A percentile compares a stretch with the other conserved stretches of the same genome.
These are phyloP conservation scores for Trifolium dubium DNA, from an alignment of 306 rosid genomes.

Conservation along the genomic window DNA sequence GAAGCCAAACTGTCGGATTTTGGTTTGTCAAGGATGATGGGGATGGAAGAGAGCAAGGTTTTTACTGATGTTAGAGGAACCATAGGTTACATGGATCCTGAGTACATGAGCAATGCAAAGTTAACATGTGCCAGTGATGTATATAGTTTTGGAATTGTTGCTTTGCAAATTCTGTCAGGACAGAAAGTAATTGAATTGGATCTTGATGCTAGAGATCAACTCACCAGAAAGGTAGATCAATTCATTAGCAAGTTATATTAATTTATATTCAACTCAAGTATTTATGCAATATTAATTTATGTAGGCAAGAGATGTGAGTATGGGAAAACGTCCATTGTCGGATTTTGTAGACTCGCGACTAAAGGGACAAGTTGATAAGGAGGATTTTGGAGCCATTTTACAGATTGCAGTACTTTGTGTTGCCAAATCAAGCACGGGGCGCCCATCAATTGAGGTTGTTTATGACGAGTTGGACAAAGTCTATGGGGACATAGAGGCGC, in stretches of 20 bases:
- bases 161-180: conserved; percentile 81
- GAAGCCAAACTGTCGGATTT: conserved; percentile 90
- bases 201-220: conserved; percentile 85
- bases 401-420: conserved; percentile 80
- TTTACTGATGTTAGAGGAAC: conserved; percentile 91
- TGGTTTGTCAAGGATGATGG: conserved; percentile 79
- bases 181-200: conserved; percentile 81
- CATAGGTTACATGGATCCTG: conserved; percentile 96
- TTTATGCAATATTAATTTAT: neutral
- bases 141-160: conserved; percentile 85
- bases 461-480: conserved; percentile 68
- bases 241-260: neutral
- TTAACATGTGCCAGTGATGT: conserved; percentile 84
- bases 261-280: neutral
- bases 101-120: conserved; percentile 89
- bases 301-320: conserved; percentile 79
- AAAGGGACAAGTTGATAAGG: conserved; percentile 59
- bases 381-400: conserved; percentile 65
- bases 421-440: conserved; percentile 77
- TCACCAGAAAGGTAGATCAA: conserved; percentile 68
- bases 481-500: conserved; percentile 47
- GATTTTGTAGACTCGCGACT: conserved; percentile 82
- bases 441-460: conserved; percentile 69
- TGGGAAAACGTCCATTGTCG: conserved; percentile 60
- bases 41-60: conserved; percentile 75